Conservation (phyloP, 2,329 filamentous ascomycete species). For the Epichloe brachyelytri region DNA sequence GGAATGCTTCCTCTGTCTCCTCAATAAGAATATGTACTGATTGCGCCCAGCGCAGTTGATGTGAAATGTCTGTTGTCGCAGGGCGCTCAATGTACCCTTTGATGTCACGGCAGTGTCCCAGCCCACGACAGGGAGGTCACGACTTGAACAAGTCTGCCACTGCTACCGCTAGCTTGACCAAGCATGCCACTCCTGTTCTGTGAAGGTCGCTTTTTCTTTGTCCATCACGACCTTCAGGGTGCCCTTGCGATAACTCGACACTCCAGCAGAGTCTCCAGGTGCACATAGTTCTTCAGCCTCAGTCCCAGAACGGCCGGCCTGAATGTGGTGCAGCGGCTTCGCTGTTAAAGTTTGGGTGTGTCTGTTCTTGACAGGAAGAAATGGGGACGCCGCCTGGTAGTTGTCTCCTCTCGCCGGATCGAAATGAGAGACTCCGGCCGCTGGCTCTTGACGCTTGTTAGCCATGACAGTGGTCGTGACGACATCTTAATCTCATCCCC, state of each 20-base stretch:
- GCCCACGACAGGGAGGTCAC: conserved; percentile 1
- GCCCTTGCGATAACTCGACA: neutral
- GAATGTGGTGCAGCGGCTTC: neutral
- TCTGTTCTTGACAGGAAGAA: neutral
- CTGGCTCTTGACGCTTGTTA: conserved; percentile 11
- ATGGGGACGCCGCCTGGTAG: conserved; percentile 14
- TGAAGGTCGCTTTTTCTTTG: neutral
- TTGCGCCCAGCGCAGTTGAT: conserved; percentile 17
- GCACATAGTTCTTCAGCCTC: neutral
- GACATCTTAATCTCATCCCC: neutral
- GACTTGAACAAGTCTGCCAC: neutral
- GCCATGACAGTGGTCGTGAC: conserved; percentile 9
- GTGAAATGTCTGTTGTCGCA: neutral
- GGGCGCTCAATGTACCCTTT: conserved; percentile 2
- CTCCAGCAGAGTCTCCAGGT: neutral
- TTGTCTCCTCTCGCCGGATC: conserved; percentile 25
- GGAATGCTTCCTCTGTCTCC: conserved; percentile 38
- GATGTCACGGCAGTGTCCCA: neutral
- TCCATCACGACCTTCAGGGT: neutral
- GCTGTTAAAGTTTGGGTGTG: neutral
- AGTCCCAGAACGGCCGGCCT: neutral
- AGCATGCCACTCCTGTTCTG: neutral
- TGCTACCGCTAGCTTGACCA: neutral
- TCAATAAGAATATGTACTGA: conserved; percentile 32
- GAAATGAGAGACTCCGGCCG: conserved; percentile 11